These are phyloP conservation scores for Diatrype stigma DNA, from an alignment of 2,329 filamentous ascomycete species.

Conservation along the genomic window DNA sequence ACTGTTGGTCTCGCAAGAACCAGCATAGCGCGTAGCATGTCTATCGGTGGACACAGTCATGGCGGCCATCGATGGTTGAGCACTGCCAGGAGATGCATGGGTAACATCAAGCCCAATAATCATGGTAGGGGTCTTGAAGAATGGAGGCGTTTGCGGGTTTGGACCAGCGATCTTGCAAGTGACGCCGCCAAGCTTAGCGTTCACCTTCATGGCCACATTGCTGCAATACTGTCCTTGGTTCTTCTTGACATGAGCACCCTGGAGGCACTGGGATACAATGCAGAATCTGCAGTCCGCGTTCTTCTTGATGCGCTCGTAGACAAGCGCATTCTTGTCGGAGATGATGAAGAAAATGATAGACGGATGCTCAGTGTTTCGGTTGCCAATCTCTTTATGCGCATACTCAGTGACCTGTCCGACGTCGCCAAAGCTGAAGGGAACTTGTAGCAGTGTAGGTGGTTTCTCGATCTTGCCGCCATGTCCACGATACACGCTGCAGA, in stretches of 20 bases:
- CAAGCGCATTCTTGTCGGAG: conserved; percentile 62
- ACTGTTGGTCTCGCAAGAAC: conserved; percentile 78
- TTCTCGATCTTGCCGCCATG: conserved; percentile 44
- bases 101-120: conserved; percentile 91
- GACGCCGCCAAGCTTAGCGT: conserved; percentile 85
- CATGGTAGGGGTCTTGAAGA: conserved; percentile 60
- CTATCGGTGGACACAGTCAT: conserved; percentile 78
- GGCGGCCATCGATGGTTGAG: conserved; percentile 73
- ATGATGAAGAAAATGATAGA: conserved; percentile 80
- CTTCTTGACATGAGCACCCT: conserved; percentile 63
- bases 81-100: conserved; percentile 67
- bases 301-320: conserved; percentile 86
- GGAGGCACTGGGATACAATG: conserved; percentile 80
- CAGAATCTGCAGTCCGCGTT: conserved; percentile 80
- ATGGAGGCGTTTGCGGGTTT: conserved; percentile 31
- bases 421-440: conserved; percentile 36
- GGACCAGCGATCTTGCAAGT: conserved; percentile 50
- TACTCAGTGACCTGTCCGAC: conserved; percentile 49
- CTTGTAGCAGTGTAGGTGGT: conserved; percentile 31
- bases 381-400: conserved; percentile 52
- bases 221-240: conserved; percentile 80
- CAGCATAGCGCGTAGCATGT: conserved; percentile 70
- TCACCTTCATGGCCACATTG: conserved; percentile 95
- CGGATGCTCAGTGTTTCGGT: conserved; percentile 52
- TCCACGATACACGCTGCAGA: conserved; percentile 40